Conservation (phyloP, 306 rosid genomes). For the Quercus engelmannii region DNA sequence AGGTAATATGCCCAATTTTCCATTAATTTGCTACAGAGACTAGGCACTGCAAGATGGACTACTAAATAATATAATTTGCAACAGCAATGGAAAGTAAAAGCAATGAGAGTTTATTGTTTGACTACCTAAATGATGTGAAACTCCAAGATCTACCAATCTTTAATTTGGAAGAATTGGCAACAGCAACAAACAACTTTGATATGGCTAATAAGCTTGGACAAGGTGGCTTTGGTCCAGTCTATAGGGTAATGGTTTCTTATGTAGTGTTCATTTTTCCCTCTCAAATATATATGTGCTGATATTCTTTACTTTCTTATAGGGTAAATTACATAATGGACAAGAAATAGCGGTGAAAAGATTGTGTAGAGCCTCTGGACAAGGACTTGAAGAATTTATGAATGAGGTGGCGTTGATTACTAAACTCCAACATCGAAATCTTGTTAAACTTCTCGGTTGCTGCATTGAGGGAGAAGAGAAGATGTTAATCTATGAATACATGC, state of each 20-base stretch:
- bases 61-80: too few species aligned
- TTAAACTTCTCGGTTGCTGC: too few species aligned
- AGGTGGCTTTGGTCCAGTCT: not conserved
- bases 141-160: not conserved
- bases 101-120: too few species aligned
- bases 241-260: not conserved
- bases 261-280: not conserved
- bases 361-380: not conserved
- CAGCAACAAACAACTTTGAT: not conserved
- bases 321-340: not conserved
- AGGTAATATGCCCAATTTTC: too few species aligned
- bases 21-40: too few species aligned
- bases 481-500: too few species aligned
- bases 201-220: not conserved
- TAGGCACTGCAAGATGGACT: too few species aligned
- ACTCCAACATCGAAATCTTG: too few species aligned
- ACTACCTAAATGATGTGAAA: not conserved
- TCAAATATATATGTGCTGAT: not conserved
- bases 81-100: too few species aligned
- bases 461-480: too few species aligned
- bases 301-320: not conserved
- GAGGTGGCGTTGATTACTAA: not conserved
- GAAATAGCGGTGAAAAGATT: constrained; percentile 12
- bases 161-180: not conserved
- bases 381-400: not conserved